These are phyloP conservation scores for Yamadazyma endophytica DNA, from an alignment of 805 yeast genomes.

Conservation along the genomic window DNA sequence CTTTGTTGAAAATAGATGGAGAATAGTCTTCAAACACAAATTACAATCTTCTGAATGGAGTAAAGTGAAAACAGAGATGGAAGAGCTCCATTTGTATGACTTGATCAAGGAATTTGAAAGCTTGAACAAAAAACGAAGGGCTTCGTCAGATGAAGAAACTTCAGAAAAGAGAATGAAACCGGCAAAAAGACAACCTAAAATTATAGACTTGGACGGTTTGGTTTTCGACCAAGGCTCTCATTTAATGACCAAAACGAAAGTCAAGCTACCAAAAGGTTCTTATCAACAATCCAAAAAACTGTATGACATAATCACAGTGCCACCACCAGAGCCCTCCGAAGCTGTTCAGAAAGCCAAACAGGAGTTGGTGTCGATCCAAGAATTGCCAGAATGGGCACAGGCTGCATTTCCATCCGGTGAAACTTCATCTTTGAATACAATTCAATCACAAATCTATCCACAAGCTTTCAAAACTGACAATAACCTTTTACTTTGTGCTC, in stretches of 20 bases:
- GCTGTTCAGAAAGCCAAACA: slow-evolving; percentile 34
- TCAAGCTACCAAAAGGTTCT: slow-evolving; percentile 79
- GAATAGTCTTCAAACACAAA: slow-evolving; percentile 52
- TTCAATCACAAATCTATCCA: slow-evolving; percentile 81
- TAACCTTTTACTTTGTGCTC: slow-evolving; percentile 86
- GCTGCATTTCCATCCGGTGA: slow-evolving; percentile 67
- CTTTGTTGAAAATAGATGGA: slow-evolving; percentile 10
- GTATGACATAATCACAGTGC: slow-evolving; percentile 90
- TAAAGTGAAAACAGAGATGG: slow-evolving; percentile 41
- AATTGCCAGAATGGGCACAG: slow-evolving; percentile 80
- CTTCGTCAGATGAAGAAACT: slow-evolving; percentile 5
- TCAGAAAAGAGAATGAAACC: slow-evolving; percentile 6
- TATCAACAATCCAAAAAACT: slow-evolving; percentile 65
- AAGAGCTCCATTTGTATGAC: slow-evolving; percentile 31
- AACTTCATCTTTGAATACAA: slow-evolving; percentile 64
- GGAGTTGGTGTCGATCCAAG: slow-evolving; percentile 50
- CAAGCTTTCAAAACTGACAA: slow-evolving; percentile 68
- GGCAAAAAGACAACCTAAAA: slow-evolving; percentile 37
- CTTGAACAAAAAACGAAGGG: slow-evolving; percentile 17
- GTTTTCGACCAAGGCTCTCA: slow-evolving; percentile 72
- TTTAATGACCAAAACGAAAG: slow-evolving; percentile 59
- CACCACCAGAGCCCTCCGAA: slow-evolving; percentile 61
- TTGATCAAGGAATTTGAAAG: slow-evolving; percentile 41
- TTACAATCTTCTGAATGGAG: slow-evolving; percentile 6
- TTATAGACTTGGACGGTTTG: slow-evolving; percentile 61